Evolutionary conservation across 2,329 filamentous ascomycete species (phyloP).

Genomic region (Apiospora arundinis): DNA sequence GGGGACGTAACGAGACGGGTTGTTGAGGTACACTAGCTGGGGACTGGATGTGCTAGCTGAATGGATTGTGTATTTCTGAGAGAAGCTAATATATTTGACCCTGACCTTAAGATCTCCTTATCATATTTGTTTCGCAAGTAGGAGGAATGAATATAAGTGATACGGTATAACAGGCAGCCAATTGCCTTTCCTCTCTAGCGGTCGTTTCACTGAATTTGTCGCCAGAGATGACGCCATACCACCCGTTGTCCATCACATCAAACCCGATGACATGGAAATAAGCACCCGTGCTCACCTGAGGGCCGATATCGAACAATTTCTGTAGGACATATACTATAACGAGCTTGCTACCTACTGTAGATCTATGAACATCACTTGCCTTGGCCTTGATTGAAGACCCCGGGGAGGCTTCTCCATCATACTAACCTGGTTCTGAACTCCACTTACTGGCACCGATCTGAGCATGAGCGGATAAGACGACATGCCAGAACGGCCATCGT

Average conservation of each 20-base stretch:
- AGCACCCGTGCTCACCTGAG: too few relatives aligned
- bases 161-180: not conserved
- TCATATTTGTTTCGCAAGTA: not conserved
- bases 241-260: not conserved
- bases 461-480: slow-evolving; percentile 3
- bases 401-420: not conserved
- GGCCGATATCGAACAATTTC: not conserved
- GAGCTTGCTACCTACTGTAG: not conserved
- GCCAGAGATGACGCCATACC: not conserved
- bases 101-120: not conserved
- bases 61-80: slow-evolving; percentile 11
- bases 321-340: not conserved
- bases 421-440: not conserved
- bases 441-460: not conserved
- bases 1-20: not conserved
- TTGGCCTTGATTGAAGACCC: not conserved
- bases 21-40: slow-evolving; percentile 4
- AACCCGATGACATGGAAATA: not conserved
- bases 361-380: not conserved
- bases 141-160: not conserved
- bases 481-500: not conserved
- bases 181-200: not conserved
- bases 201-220: not conserved
- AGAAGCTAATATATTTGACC: slow-evolving; percentile 14
- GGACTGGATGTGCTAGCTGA: not conserved